Conservation (phyloP, 2,329 filamentous ascomycete species). For the Cytospora schulzeri region DNA sequence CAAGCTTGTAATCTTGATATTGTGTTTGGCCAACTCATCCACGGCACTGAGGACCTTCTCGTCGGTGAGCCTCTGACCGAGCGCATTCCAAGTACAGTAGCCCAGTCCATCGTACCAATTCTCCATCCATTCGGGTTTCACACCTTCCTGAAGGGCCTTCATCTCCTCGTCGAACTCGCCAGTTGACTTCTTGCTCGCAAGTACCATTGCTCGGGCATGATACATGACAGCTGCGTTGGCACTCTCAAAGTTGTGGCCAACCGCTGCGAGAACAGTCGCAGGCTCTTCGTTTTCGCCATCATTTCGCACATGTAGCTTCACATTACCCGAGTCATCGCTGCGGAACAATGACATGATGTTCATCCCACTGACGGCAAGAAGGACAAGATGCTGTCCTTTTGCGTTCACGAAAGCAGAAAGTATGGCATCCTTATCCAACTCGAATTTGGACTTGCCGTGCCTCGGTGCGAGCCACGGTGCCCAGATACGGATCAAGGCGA, state of each 20-base stretch:
- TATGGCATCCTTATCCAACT: conserved; percentile 75
- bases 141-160: conserved; percentile 47
- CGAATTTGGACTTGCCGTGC: conserved; percentile 70
- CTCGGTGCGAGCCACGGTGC: conserved; percentile 86
- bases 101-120: conserved; percentile 92
- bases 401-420: conserved; percentile 75
- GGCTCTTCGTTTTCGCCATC: conserved; percentile 61
- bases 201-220: conserved; percentile 72
- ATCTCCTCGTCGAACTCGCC: conserved; percentile 50
- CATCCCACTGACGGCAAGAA: conserved; percentile 77
- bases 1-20: conserved; percentile 78
- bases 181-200: conserved; percentile 45
- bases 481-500: conserved; percentile 78
- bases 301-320: conserved; percentile 71
- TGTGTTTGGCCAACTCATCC: conserved; percentile 67
- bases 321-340: conserved; percentile 63
- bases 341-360: conserved; percentile 70
- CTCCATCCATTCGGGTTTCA: conserved; percentile 70
- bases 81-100: conserved; percentile 95
- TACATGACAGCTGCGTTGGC: conserved; percentile 84
- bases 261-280: conserved; percentile 68
- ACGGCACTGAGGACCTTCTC: conserved; percentile 78
- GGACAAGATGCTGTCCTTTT: conserved; percentile 73
- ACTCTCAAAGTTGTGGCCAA: conserved; percentile 72
- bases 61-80: conserved; percentile 82